Evolutionary conservation across 75 land plant genomes (phyloP).

Genomic region (Pinus albicaulis): DNA sequence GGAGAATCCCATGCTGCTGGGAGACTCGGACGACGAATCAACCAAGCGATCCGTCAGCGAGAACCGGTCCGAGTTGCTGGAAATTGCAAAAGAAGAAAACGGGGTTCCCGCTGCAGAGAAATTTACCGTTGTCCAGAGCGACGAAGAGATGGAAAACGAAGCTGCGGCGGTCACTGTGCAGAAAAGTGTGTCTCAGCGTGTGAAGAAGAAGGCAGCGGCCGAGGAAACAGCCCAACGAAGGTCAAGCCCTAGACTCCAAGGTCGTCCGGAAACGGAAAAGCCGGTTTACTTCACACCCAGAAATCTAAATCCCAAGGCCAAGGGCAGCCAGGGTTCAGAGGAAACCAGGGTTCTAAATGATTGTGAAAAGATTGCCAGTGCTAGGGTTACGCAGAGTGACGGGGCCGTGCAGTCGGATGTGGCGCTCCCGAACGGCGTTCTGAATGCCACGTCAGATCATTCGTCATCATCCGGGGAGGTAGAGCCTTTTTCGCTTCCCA

Average conservation of each 20-base stretch:
- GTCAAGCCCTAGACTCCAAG: constrained; percentile 5
- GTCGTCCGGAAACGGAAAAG: neutral
- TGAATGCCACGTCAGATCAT: neutral
- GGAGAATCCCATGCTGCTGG: neutral
- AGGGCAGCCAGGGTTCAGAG: neutral
- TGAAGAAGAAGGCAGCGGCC: neutral
- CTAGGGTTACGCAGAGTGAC: neutral
- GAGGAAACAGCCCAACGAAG: neutral
- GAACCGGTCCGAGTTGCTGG: neutral
- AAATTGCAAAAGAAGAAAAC: neutral
- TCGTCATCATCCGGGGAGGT: neutral
- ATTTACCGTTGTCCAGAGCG: neutral
- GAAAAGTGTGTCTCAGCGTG: neutral
- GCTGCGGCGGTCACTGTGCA: neutral
- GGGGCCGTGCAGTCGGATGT: neutral
- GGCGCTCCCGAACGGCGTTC: neutral
- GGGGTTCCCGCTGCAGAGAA: neutral
- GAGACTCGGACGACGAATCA: neutral
- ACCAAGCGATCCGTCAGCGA: no score
- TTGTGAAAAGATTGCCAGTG: neutral
- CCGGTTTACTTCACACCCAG: neutral
- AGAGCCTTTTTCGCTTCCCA: no score
- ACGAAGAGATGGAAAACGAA: neutral
- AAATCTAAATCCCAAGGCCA: neutral
- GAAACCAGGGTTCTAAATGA: neutral